Base-by-base conservation (phyloP, 768 basidiomycete species). In the Dentipellis sp. region DNA sequence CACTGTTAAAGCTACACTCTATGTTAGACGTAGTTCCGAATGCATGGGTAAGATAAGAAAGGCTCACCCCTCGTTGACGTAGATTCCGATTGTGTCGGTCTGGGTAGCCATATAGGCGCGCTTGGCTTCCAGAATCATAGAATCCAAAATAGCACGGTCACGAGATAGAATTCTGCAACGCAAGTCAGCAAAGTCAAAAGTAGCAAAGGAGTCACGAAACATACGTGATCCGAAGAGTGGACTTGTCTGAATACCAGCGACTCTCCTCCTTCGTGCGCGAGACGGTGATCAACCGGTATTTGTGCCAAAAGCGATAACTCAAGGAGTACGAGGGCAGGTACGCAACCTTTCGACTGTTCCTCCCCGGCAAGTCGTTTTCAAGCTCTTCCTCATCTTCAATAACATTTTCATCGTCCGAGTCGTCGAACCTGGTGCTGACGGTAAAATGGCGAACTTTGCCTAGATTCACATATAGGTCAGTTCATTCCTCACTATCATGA, bases 281-380 rank as follows among this genome's bases (percentile, higher is more conserved):
- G 21, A 71, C 52, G 3, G 54, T 58, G 23, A 70, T 56, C 45
- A 64, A 69, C 19, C 62, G 66, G 0, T 72, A 48, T 52, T 75
- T 75, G 65, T 79, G 79, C 78, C 77, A 81, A 46, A 80, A 59
- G 1, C 72, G 62, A 57, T 78, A 75, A 7, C 69, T 71, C 1
- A 66, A 59, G 1, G 70, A 57, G 8, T 71, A 62, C 3, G 76
- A 70, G 4, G 80, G 81, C 3, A 80, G 61, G 58, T 72, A 80
- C 1, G 74, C 65, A 45, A 80, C 59, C 57, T 68, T 55, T 49
- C 56, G 48, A n/a, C 16, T 49, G 55, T 53, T 52, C 61, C 47
- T 21, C 54, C 12, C 34, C 54, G 46, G 14, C 6, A 4, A 29
- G 17, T 34, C 17, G 36, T 23, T 3, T 2, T 6, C 19, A n/a